Evolutionary conservation across 441 rosid genomes (phyloP).

Genomic region (Cnidoscolus chayamansa): DNA sequence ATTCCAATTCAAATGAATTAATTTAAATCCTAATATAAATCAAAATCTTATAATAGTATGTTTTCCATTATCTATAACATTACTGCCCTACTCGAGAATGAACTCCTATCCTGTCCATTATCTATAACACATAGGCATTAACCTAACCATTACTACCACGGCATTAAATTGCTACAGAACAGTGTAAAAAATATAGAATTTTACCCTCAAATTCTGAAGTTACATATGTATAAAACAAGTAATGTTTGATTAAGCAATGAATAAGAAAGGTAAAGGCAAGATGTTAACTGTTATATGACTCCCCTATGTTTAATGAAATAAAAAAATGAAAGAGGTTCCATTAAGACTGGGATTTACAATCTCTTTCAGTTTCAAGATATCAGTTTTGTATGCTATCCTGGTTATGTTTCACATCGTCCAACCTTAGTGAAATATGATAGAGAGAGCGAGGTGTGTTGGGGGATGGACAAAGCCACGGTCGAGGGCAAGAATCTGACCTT

Average conservation of each 20-base stretch:
- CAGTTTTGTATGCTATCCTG: background rate
- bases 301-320: background rate
- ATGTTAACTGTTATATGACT: background rate
- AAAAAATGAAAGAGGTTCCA: background rate
- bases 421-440: background rate
- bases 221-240: background rate
- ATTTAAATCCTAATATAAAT: too few species aligned
- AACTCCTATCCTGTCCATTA: too few species aligned
- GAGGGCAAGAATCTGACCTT: conserved; percentile 38
- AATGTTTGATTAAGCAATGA: background rate
- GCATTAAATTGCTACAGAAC: background rate
- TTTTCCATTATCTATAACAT: too few species aligned
- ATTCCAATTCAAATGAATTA: too few species aligned
- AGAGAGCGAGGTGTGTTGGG: conserved; percentile 5
- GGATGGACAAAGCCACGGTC: background rate
- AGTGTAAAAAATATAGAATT: background rate
- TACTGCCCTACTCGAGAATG: too few species aligned
- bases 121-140: background rate
- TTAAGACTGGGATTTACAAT: too few species aligned
- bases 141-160: background rate
- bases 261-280: background rate
- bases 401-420: background rate
- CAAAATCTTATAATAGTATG: too few species aligned
- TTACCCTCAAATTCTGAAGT: background rate
- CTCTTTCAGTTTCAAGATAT: background rate